These are phyloP conservation scores for Rhynchosporium agropyri DNA, from an alignment of 2,329 filamentous ascomycete species.

Conservation along the genomic window DNA sequence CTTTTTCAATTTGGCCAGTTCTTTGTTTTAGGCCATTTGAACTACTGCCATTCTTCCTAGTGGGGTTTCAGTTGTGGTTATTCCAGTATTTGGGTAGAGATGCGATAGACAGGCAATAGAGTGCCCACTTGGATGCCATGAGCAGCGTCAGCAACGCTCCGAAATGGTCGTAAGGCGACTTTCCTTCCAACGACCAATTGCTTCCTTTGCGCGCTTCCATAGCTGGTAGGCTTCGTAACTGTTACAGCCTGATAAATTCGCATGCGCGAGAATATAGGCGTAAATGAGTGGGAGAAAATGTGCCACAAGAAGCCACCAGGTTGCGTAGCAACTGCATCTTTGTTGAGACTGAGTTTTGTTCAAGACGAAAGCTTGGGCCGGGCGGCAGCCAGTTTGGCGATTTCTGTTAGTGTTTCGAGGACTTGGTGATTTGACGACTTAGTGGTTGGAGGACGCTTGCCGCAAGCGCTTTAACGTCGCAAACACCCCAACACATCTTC, in stretches of 20 bases:
- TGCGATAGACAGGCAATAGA: not conserved
- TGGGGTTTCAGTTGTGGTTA: constrained; percentile 6
- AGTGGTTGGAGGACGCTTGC: not conserved
- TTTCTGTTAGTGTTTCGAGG: constrained; percentile 2
- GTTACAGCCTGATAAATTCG: too few species aligned
- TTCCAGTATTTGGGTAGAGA: not conserved
- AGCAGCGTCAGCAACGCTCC: not conserved
- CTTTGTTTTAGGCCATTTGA: not conserved
- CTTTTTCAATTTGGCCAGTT: not conserved
- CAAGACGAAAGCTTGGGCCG: not conserved
- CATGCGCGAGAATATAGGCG: too few species aligned
- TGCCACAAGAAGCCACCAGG: too few species aligned
- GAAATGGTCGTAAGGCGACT: not conserved
- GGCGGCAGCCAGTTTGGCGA: not conserved
- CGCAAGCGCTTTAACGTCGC: too few species aligned
- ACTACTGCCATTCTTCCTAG: not conserved
- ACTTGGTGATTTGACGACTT: not conserved
- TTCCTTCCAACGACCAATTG: not conserved
- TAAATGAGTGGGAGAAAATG: too few species aligned
- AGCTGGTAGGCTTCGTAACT: too few species aligned
- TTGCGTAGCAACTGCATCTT: not conserved
- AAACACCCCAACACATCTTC: too few species aligned
- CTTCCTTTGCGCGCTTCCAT: too few species aligned
- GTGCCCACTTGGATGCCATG: not conserved
- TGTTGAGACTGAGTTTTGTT: not conserved